These are phyloP conservation scores for Ganoderma resinaceum DNA, from an alignment of 1,284 basidiomycete genomes.

Conservation along the genomic window DNA sequence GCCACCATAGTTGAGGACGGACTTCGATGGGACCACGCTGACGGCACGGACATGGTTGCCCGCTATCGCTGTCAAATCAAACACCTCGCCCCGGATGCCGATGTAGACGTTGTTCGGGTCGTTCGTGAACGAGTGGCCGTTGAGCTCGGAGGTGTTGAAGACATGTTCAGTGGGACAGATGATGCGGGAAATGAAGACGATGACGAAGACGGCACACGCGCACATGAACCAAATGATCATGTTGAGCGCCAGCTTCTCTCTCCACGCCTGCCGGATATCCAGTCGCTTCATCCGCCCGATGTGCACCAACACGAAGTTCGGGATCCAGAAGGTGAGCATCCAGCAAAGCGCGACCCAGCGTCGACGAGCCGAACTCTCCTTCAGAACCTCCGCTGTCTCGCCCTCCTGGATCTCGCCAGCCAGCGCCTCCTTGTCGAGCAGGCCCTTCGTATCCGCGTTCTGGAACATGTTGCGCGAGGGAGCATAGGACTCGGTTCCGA, in stretches of 20 bases:
- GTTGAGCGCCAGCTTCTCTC: slow-evolving; percentile 97
- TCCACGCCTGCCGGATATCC: slow-evolving; percentile 96
- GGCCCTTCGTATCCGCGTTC: slow-evolving; percentile 74
- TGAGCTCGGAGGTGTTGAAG: slow-evolving; percentile 81
- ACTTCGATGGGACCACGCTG: slow-evolving; percentile 76
- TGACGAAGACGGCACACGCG: slow-evolving; percentile 89
- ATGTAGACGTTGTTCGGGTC: slow-evolving; percentile 82
- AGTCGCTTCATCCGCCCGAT: slow-evolving; percentile 92
- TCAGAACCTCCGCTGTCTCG: slow-evolving; percentile 88
- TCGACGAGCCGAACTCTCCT: slow-evolving; percentile 80
- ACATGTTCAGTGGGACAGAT: slow-evolving; percentile 97
- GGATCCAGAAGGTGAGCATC: slow-evolving; percentile 93
- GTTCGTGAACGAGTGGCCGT: slow-evolving; percentile 69
- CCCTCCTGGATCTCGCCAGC: slow-evolving; percentile 83
- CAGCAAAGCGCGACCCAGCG: slow-evolving; percentile 92
- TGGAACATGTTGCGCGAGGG: slow-evolving; percentile 96
- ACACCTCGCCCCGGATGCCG: slow-evolving; percentile 92
- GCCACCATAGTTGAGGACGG: slow-evolving; percentile 87
- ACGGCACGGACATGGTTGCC: slow-evolving; percentile 74
- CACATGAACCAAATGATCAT: slow-evolving; percentile 97
- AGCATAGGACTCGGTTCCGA: slow-evolving; percentile 90
- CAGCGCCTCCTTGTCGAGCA: slow-evolving; percentile 81
- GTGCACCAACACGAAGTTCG: slow-evolving; percentile 73
- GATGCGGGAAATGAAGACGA: slow-evolving; percentile 85
- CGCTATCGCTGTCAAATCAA: slow-evolving; percentile 74